Base-by-base conservation (phyloP, 805 yeast species). In the Wickerhamiella cacticola region DNA sequence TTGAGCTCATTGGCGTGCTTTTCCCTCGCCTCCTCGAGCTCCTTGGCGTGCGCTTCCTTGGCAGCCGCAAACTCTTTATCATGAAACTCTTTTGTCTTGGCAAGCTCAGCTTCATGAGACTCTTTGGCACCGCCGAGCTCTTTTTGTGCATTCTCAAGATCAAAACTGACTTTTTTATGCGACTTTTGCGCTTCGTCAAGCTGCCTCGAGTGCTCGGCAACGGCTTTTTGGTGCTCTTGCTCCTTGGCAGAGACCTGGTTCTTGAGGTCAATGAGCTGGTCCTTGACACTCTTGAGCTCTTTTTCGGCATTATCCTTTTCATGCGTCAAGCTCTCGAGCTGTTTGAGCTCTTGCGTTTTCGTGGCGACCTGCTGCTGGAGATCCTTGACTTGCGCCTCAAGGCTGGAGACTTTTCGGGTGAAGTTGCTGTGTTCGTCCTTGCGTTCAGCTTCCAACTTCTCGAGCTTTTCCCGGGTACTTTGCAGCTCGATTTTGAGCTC, bases 261-360 rank as follows among this genome's bases (percentile, higher is more conserved):
- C 41, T 36, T 36, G n/a, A 36, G 15, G n/a, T 36, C 25, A 9
- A 21, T 22, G 16, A 36, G 41, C 25, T 36, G 24, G 15, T 19
- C 21, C n/a, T 36, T 36, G 10, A 36, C 26, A 15, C 16, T 36
- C 3, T 24, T 25, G 16, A 36, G 41, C 21, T 36, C 41, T 36
- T 36, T 36, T 21, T 36, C 41, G 12, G 42, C 25, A 23, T 28
- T 44, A 36, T 23, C 25, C 19, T 35, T 28, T 28, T 16, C 41
- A 21, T 15, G 19, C 5, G 15, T 29, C n/a, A 29, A 13, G 5
- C 15, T 29, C 15, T 47, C 33, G 8, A 34, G 31, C 16, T 22
- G 25, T 41, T 50, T 45, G 4, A 45, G 25, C 5, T 42, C 45
- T 22, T 41, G 34, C 7, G 36, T 9, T 22, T 46, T 33, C 13